Base-by-base conservation (phyloP, 345 rosid genomes). In the Turnera subulata region DNA sequence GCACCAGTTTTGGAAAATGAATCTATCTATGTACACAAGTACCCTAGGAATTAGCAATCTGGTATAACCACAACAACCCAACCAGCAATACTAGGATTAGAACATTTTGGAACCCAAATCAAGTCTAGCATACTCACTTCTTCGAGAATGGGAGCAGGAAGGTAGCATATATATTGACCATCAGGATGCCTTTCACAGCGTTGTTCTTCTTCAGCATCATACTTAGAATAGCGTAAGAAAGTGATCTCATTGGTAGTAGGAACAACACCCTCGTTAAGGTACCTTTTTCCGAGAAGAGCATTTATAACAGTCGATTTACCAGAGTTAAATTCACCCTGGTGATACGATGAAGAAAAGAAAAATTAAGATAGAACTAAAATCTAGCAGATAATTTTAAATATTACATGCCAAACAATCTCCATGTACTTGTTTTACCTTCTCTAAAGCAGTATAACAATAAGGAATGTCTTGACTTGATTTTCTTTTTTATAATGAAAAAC, bases 161-260 rank as follows among this genome's bases (percentile, higher is more conserved):
- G 83, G 64, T 93, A 89, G 72, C 97, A 89, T 69, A 78, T 62
- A 73, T 73, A 84, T 66, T 85, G 96, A 72, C 97, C 97, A 66
- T 89, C 97, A n/a, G 90, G 99, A 76, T 80, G 87, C 67, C 77
- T 83, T 74, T 93, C 86, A 76, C 91, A 89, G 17, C 80, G 84
- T 68, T 85, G 84, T 68, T 74, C 81, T 68, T 78, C 86, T 65
- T 68, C 78, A 56, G 80, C 75, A 58, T 79, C 80, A 63, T 67
- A 68, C 58, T 85, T 72, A 14, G 97, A 78, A 71, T 85, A 87
- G 65, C 84, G 66, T 59, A 93, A 77, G 66, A 85, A 87, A 48
- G 97, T 89, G 70, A 93, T 93, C 77, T 87, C 96, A 43, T 89
- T 93, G 62, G 97, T 93, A 14, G 97, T 93, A 62, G 97, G 99